Percentiles rank a stretch among this genome's conserved stretches.
Conservation (phyloP, 495 filamentous ascomycete genomes). For the Hypoxylon lienhwacheense region DNA sequence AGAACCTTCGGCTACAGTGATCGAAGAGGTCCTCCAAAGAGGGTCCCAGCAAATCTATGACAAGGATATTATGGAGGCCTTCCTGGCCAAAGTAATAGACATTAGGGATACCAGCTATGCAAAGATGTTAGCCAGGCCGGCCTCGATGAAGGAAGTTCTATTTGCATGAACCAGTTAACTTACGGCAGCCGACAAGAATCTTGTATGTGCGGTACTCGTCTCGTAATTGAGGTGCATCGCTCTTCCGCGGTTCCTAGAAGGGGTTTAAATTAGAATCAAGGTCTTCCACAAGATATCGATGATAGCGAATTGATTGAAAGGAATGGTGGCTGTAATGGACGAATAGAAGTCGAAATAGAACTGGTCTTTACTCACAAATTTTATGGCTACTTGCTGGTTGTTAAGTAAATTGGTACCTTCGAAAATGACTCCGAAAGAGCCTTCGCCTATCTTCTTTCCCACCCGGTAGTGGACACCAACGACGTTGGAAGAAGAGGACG, state of each 20-base stretch:
- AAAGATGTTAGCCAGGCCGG: constrained; percentile 20
- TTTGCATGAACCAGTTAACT: no score
- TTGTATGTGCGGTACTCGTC: constrained; percentile 99
- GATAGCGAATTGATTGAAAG: constrained; percentile 1
- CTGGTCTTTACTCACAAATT: constrained; percentile 80
- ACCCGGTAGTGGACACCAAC: constrained; percentile 99
- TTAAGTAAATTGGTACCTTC: constrained; percentile 98
- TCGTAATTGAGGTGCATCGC: constrained; percentile 94
- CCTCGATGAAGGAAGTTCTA: background rate
- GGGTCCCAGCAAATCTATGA: constrained; percentile 95
- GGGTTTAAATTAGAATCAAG: constrained; percentile 11
- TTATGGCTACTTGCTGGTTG: constrained; percentile 99
- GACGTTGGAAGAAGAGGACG: constrained; percentile 95
- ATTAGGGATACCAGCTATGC: constrained; percentile 93
- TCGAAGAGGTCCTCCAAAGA: constrained; percentile 98
- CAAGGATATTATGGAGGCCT: constrained; percentile 97
- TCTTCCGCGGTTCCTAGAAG: constrained; percentile 90
- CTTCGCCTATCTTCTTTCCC: constrained; percentile 99
- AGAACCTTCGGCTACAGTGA: constrained; percentile 93
- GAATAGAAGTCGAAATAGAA: background rate
- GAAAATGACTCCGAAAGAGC: constrained; percentile 98
- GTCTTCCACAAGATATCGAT: background rate
- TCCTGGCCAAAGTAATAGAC: constrained; percentile 99
- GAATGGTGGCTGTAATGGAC: background rate
- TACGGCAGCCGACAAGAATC: constrained; percentile 98